Conservation (phyloP, 2,329 filamentous ascomycete species). For the Drechslera avenae region DNA sequence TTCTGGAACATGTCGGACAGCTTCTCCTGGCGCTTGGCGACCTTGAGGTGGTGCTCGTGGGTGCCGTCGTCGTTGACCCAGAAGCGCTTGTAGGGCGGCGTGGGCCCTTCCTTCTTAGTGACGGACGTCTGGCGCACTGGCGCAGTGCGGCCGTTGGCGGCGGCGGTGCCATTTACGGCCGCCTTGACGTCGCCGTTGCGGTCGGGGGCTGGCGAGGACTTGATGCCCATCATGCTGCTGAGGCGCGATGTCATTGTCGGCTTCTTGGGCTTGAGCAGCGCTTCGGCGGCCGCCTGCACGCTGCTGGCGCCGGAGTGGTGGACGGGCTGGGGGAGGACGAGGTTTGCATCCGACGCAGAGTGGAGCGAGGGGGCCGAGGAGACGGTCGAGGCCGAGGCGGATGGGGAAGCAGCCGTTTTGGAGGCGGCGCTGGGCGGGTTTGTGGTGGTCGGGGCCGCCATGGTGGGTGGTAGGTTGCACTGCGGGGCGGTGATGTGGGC, state of each 20-base stretch:
- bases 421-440: slow-evolving; percentile 32
- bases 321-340: slow-evolving; percentile 36
- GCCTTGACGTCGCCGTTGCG: slow-evolving; percentile 37
- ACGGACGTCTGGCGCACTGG: slow-evolving; percentile 41
- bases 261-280: slow-evolving; percentile 44
- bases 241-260: slow-evolving; percentile 52
- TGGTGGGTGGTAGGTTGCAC: slow-evolving; percentile 24
- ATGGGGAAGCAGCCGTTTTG: slow-evolving; percentile 40
- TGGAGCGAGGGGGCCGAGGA: slow-evolving; percentile 46
- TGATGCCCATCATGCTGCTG: slow-evolving; percentile 49
- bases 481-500: slow-evolving; percentile 17
- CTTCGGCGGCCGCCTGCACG: slow-evolving; percentile 41
- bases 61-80: slow-evolving; percentile 67
- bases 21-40: slow-evolving; percentile 91
- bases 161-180: slow-evolving; percentile 30
- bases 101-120: slow-evolving; percentile 34
- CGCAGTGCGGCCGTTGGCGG: slow-evolving; percentile 32
- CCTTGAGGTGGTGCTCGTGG: slow-evolving; percentile 88
- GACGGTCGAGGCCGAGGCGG: slow-evolving; percentile 43
- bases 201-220: slow-evolving; percentile 32
- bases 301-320: slow-evolving; percentile 33
- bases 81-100: slow-evolving; percentile 55
- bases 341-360: slow-evolving; percentile 31
- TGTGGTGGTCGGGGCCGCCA: slow-evolving; percentile 42
- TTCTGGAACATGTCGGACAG: slow-evolving; percentile 88